phyloP scores from a whole-genome alignment of 2,329 filamentous ascomycete genomes.

The Pseudogymnoascus sp. region DNA sequence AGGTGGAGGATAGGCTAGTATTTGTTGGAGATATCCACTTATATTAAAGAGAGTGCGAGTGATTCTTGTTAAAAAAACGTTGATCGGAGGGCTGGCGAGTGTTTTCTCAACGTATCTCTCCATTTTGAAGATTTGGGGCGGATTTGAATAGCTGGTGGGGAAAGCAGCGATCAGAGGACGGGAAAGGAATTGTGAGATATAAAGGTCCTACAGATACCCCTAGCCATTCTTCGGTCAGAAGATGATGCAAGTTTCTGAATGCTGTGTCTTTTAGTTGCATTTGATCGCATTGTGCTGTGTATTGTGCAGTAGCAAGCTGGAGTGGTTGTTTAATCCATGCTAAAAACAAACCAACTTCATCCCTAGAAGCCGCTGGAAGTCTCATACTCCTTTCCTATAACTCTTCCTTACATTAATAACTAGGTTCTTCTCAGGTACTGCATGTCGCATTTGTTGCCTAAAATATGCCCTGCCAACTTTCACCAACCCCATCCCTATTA shows the following conservation, averaged over 20 bases:
- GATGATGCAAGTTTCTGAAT: neutral
- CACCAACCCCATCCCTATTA: neutral
- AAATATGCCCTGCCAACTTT: neutral
- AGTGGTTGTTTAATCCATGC: neutral
- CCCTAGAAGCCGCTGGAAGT: neutral
- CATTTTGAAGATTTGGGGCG: neutral
- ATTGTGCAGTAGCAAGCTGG: neutral
- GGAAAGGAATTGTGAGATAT: neutral
- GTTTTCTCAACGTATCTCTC: neutral
- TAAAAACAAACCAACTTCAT: neutral
- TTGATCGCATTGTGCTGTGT: neutral
- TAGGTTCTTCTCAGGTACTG: neutral
- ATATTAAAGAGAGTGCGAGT: neutral
- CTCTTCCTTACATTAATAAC: neutral
- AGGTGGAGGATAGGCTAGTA: neutral
- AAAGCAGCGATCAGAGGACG: neutral
- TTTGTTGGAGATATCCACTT: neutral
- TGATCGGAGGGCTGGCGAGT: neutral
- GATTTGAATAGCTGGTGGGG: neutral
- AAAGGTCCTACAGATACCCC: neutral
- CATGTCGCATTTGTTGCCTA: neutral
- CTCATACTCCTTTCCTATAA: neutral
- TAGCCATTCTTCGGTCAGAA: neutral
- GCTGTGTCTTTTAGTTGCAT: neutral
- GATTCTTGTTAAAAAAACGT: neutral